Evolutionary conservation across 257 asterid species (phyloP), one percentile per base, ranked within the genome.

Genomic region (Plantago ovata): DNA sequence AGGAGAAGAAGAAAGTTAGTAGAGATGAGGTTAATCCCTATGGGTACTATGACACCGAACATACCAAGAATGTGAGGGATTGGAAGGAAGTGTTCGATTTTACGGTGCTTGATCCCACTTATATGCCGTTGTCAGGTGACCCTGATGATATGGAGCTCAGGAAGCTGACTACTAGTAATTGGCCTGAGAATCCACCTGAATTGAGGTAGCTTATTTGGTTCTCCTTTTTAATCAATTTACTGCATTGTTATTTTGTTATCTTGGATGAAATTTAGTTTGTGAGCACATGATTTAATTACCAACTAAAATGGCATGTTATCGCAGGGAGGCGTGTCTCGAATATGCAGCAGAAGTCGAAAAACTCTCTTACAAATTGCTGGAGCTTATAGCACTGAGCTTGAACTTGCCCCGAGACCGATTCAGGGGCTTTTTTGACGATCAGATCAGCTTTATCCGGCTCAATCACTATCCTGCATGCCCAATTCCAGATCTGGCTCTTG

Each of bases 51-150:
- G 83, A 80, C 38, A 77, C 79, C 0, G 89, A 82, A 74, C 83
- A 69, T 11, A 82, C 89, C 0, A 82, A 82, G 67, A 82, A 79
- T 23, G 89, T 82, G 1, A 67, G 89, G 52, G 89, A 82, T n/a
- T 82, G 89, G 89, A 82, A 82, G 36, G 85, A 82, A 53, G 89
- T 82, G 23, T 82, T 82, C 16, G 89, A 82, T 65, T 76, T 79
- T 53, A 41, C 65, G 3, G 64, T 62, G 9, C 33, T 20, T 56
- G 71, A 71, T 39, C 83, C 83, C 19, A 61, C 65, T 20, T 0
- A 68, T 10, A 56, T 78, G 3, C 85, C 84, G 0, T 73, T 67
- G 38, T 67, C 85, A 7, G 73, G 53, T 15, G 72, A 78, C 49
- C 68, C 68, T 10, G 74, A 45, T 51, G 77, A 78, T 13, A 3